phyloP scores from a whole-genome alignment of 2,329 filamentous ascomycete genomes.

The Venturia oleaginea region DNA sequence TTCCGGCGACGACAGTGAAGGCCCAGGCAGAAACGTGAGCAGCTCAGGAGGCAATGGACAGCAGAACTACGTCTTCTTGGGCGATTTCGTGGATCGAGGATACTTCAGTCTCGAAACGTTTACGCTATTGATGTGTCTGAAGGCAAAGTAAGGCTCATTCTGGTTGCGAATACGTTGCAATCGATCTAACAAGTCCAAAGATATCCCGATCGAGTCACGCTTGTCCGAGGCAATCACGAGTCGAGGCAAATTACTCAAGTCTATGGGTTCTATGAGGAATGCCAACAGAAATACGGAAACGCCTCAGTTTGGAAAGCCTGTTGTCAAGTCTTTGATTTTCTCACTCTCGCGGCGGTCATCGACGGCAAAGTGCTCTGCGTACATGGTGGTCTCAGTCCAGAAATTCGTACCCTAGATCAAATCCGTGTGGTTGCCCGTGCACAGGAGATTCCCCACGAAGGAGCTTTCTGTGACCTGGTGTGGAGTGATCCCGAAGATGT shows the following conservation, averaged over 20 bases:
- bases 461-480: slow-evolving; percentile 93
- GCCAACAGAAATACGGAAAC: slow-evolving; percentile 96
- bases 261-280: slow-evolving; percentile 99
- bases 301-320: slow-evolving; percentile 99
- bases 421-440: slow-evolving; percentile 69
- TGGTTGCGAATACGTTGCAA: not conserved
- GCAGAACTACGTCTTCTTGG: slow-evolving; percentile 64
- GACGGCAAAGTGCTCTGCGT: slow-evolving; percentile 99
- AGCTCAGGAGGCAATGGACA: slow-evolving; percentile 44
- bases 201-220: slow-evolving; percentile 62
- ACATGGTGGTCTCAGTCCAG: slow-evolving; percentile 92
- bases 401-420: slow-evolving; percentile 88
- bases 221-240: slow-evolving; percentile 82
- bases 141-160: slow-evolving; percentile 51
- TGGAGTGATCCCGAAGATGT: slow-evolving; percentile 78
- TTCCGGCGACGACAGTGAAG: slow-evolving; percentile 33
- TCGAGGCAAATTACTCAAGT: slow-evolving; percentile 98
- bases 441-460: slow-evolving; percentile 96
- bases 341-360: slow-evolving; percentile 92
- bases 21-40: slow-evolving; percentile 26
- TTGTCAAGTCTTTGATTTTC: slow-evolving; percentile 97
- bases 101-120: slow-evolving; percentile 69
- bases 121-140: slow-evolving; percentile 62
- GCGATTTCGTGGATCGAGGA: slow-evolving; percentile 65
- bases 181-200: slow-evolving; percentile 28